Base-by-base conservation (phyloP, 2,329 filamentous ascomycete genomes). In the Cadophora malorum region DNA sequence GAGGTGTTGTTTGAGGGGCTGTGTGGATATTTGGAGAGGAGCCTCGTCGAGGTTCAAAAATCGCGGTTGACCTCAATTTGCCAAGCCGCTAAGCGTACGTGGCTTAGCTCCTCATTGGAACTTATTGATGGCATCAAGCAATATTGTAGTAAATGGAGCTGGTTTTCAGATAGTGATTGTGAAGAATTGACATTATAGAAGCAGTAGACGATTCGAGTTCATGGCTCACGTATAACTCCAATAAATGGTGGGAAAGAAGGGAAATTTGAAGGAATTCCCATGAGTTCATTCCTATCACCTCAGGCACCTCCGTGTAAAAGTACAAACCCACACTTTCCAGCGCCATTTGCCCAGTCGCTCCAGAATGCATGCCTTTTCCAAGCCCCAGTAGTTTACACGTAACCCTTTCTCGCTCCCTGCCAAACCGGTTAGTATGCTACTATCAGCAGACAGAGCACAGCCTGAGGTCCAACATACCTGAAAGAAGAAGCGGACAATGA, bases 401-500 rank as follows among this genome's bases (percentile, higher is more conserved):
- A 91, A 70, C 88, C 88, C 81, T 91, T 91, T 75, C 88, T 83
- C 63, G 88, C 88, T 66, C 88, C 88, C 85, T 89, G 61, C 58
- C 10, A 35, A 31, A 63, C 3, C 25, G 19, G 14, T 70, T 66
- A 70, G 65, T 45, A 49, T 31, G 12, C 25, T 52, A n/a, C 60
- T 69, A 66, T 25, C 21, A 16, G 33, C 5, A 68, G 52, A 49
- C 52, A 55, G 14, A 53, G n/a, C 68, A 49, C 58, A 63, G 65
- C 28, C 45, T 61, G 10, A 50, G 8, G 28, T 10, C 35, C 28
- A 61, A 69, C 81, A 62, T 82, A 87, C 94, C 85, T 97, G 95
- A 88, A 99, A 99, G 84, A 99, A 99, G 90, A 98, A 98, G 73
- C 93, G 85, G 75, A 99, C 96, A 75, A 99, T 90, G 80, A 98